Base-by-base conservation (phyloP, 352 stramenopile species). In the Phytopythium delawarense region DNA sequence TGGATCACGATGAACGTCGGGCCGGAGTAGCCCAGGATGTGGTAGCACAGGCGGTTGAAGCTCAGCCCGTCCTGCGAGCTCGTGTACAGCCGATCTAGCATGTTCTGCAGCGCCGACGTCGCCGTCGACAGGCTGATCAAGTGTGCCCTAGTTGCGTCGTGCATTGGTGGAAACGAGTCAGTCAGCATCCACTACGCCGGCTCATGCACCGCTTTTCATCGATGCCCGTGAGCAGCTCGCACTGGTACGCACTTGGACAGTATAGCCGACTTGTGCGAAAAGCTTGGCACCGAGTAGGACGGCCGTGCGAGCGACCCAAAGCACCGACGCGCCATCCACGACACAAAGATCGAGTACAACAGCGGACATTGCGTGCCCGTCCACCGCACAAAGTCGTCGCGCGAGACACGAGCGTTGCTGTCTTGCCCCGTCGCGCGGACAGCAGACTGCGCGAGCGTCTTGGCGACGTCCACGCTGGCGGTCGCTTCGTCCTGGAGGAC, bases 21-120 rank as follows among this genome's bases (percentile, higher is more conserved):
- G 0, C 83, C 84, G 28, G 79, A 78, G 70, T 95, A 95, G 7
- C 87, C 87, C 49, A 95, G 62, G 30, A 94, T 73, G 59, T 95
- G 87, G 35, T 89, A 91, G 55, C 81, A 88, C 7, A 95, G 54
- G 6, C 87, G 83, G 57, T 95, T 95, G 59, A 91, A 95, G 50
- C 84, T 94, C 48, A 95, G 52, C 16, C 87, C 87, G 59, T 95
- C 81, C 55, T 94, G 74, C 3, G 79, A 60, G 56, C 81, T 95
- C 6, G 87, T 95, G 66, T 95, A 95, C 25, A 95, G 55, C 9
- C 87, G 83, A 60, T 75, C 73, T 0, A 93, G 70, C 2, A 66
- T 30, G 13, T 71, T 74, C 69, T 95, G 87, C 13, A 92, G 60
- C 42, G 77, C 74, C 9, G 71, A 84, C 13, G 79, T 74, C 15